Percentiles rank a stretch among this genome's conserved stretches.
Conservation (phyloP, 1,139 yeast species). For the Taphrina sp. region DNA sequence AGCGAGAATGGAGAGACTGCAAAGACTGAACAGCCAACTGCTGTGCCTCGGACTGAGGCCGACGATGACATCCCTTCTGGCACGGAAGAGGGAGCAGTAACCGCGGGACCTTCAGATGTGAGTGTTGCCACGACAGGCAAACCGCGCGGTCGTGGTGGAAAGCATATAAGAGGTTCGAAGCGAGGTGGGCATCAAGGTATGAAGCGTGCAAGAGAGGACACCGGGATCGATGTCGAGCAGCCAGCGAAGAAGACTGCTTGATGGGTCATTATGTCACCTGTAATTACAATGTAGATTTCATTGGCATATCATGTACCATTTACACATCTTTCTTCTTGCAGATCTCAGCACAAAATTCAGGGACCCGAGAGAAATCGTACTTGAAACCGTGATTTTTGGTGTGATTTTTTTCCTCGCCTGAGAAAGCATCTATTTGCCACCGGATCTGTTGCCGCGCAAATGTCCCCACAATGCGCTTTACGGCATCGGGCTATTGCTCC, state of each 20-base stretch:
- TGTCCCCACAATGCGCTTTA: too few relatives aligned
- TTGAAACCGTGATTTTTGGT: too few relatives aligned
- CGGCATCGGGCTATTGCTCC: too few relatives aligned
- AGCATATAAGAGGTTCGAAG: constrained; percentile 4
- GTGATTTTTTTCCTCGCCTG: too few relatives aligned
- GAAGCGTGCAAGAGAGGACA: constrained; percentile 23
- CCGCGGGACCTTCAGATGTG: background rate
- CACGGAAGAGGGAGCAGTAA: constrained; percentile 4
- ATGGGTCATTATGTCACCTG: background rate
- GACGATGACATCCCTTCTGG: background rate
- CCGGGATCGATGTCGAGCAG: constrained; percentile 4
- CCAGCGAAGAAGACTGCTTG: constrained; percentile 27
- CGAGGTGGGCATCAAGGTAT: constrained; percentile 18
- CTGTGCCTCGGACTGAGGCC: background rate
- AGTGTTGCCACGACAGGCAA: constrained; percentile 12
- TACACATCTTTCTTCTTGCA: too few relatives aligned
- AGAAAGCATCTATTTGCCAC: too few relatives aligned
- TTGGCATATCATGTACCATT: too few relatives aligned
- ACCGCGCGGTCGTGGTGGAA: constrained; percentile 7
- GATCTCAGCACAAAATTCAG: too few relatives aligned
- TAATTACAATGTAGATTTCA: too few relatives aligned
- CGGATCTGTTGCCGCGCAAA: too few relatives aligned
- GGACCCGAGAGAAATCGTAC: too few relatives aligned
- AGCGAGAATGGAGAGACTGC: constrained; percentile 12
- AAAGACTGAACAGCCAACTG: background rate